phyloP scores from a whole-genome alignment of 345 rosid genomes.

The Odontarrhena argentea region DNA sequence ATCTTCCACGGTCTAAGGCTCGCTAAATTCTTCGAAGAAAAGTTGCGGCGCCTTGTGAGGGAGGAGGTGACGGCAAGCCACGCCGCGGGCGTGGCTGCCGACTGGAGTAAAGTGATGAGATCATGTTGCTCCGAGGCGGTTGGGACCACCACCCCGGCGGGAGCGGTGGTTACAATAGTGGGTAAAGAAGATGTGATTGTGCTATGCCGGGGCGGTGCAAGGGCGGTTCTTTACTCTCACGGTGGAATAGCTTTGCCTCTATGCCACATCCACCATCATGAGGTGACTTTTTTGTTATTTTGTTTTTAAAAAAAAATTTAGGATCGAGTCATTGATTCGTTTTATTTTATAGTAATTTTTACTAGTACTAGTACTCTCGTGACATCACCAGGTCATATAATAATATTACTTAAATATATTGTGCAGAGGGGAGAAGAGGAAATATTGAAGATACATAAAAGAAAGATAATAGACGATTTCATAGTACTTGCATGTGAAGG shows the following conservation, averaged over 20 bases:
- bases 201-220: conserved; percentile 40
- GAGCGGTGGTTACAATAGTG: conserved; percentile 30
- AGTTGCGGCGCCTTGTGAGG: conserved; percentile 31
- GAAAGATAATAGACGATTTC: conserved; percentile 57
- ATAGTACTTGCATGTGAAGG: conserved; percentile 78
- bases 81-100: not conserved
- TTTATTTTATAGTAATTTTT: too few species aligned
- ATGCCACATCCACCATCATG: conserved; percentile 35
- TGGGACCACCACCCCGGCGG: not conserved
- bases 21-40: conserved; percentile 35
- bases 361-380: too few species aligned
- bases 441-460: conserved; percentile 31
- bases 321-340: too few species aligned
- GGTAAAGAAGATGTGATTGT: conserved; percentile 33
- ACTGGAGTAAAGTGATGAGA: conserved; percentile 39
- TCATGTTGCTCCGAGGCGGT: conserved; percentile 27
- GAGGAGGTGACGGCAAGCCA: conserved; percentile 32
- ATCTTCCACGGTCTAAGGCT: conserved; percentile 35
- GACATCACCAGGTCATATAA: too few species aligned
- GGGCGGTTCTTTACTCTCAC: conserved; percentile 32
- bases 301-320: not conserved
- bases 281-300: conserved; percentile 16
- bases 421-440: conserved; percentile 29
- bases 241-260: conserved; percentile 37
- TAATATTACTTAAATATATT: too few species aligned